Evolutionary conservation across 495 filamentous ascomycete species (phyloP), one percentile per base, ranked within the genome.

Genomic region (Trichoderma gamsii): DNA sequence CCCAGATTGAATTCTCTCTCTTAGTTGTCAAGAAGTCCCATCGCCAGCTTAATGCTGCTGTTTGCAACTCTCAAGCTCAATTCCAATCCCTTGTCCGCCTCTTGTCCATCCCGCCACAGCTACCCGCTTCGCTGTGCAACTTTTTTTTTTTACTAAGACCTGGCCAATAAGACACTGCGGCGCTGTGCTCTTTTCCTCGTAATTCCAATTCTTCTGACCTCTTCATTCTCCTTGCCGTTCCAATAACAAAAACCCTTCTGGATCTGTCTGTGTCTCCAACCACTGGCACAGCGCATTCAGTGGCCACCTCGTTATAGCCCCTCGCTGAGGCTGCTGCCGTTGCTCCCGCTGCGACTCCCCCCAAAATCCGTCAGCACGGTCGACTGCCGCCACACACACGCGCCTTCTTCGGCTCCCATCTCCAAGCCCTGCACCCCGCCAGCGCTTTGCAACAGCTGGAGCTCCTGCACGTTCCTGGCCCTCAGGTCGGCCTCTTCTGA

Each of bases 391-490:
- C 44, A 49, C 44, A 61, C 23, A 61, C 56, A 9, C 56, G 56
- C 56, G 56, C 56, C 56, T 61, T 61, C 56, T 25, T 32, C 44
- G 44, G 15, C n/a, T 49, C 44, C n/a, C 25, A 61, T 61, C 56
- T 18, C 56, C 27, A 32, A 16, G 49, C 49, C 49, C 49, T 52
- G 49, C 49, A 52, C 56, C 56, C 56, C 56, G 56, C 56, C 56
- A 61, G 56, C 27, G 56, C 56, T 32, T 61, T 61, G 25, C 56
- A 32, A 27, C 56, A 29, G 56, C 56, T 15, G 56, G 56, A 61
- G 56, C 56, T 61, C 25, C 56, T 61, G 56, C 56, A 29, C 56
- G 56, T 61, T 52, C 56, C 27, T 61, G 56, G 56, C 56, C 56
- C 56, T 61, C 25, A 16, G 56, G 56, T 25, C 25, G 56, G 56